Evolutionary conservation across 2,329 filamentous ascomycete species (phyloP).

Genomic region (Penicillium sp.): DNA sequence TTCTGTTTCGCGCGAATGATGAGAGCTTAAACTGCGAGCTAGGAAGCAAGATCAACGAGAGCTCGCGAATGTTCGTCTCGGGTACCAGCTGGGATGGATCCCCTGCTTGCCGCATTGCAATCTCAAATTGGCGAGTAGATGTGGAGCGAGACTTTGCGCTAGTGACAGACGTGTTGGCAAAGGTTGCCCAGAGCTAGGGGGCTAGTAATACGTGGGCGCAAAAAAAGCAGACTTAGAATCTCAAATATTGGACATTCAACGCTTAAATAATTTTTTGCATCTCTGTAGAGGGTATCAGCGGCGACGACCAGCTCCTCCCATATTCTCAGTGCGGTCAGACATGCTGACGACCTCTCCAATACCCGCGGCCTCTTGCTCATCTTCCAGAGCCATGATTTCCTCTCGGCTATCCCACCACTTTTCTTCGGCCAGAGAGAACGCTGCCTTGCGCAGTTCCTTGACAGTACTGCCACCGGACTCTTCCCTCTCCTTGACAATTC

Average conservation of each 20-base stretch:
- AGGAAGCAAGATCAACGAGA: conserved; percentile 70
- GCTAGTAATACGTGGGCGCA: not conserved
- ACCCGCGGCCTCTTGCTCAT: conserved; percentile 92
- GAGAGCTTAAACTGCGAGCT: conserved; percentile 61
- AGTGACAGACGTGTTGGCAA: conserved; percentile 61
- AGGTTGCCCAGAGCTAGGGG: conserved; percentile 36
- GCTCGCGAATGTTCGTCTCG: conserved; percentile 74
- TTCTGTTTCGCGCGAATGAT: conserved; percentile 73
- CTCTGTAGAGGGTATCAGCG: conserved; percentile 26
- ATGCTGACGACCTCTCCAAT: conserved; percentile 93
- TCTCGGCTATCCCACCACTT: conserved; percentile 99
- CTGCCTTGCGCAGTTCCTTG: conserved; percentile 90
- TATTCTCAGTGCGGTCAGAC: conserved; percentile 63
- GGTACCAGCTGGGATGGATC: conserved; percentile 73
- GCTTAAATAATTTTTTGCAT: not conserved
- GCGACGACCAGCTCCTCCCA: conserved; percentile 47
- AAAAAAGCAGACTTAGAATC: not conserved
- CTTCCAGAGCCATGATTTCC: conserved; percentile 85
- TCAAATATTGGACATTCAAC: not conserved
- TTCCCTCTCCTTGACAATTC: conserved; percentile 66
- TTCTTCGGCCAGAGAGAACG: conserved; percentile 87
- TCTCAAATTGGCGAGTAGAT: conserved; percentile 80
- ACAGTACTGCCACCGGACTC: conserved; percentile 58
- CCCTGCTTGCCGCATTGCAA: conserved; percentile 75
- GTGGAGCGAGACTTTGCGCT: conserved; percentile 63